Conservation (phyloP, 192 early-diverging fungal genomes). For the Linnemannia elongata region DNA sequence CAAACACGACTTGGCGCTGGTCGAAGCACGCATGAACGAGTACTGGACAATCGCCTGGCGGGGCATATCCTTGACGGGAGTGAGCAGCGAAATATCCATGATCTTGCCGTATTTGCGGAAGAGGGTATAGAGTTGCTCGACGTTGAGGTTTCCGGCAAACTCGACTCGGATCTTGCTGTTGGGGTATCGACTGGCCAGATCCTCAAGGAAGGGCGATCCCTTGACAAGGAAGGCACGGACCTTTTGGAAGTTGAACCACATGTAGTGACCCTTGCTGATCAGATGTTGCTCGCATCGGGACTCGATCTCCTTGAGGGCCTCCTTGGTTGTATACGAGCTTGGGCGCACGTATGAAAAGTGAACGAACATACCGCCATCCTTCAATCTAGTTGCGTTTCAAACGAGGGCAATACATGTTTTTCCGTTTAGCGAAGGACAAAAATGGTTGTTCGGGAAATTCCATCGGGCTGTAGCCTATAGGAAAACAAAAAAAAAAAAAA, state of each 20-base stretch:
- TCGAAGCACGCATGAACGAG: constrained; percentile 80
- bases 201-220: constrained; percentile 81
- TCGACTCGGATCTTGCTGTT: constrained; percentile 44
- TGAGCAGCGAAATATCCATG: constrained; percentile 75
- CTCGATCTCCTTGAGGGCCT: constrained; percentile 61
- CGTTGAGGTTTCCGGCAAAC: constrained; percentile 28
- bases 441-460: neutral
- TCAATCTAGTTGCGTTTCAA: constrained; percentile 39
- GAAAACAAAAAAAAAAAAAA: neutral
- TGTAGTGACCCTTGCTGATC: constrained; percentile 65
- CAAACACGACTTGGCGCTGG: constrained; percentile 91
- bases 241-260: constrained; percentile 76
- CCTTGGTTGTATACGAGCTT: constrained; percentile 38
- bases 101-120: constrained; percentile 89
- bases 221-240: constrained; percentile 77
- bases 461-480: too few relatives aligned
- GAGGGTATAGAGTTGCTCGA: constrained; percentile 69
- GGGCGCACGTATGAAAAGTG: constrained; percentile 63
- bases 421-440: neutral
- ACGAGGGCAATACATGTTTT: neutral
- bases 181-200: constrained; percentile 72
- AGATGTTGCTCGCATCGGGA: constrained; percentile 67
- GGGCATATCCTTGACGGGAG: constrained; percentile 76
- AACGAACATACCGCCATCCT: constrained; percentile 68
- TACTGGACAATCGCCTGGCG: constrained; percentile 87